Evolutionary conservation across 345 rosid genomes (phyloP), one percentile per base, ranked within the genome.

Genomic region (Microcos paniculata): DNA sequence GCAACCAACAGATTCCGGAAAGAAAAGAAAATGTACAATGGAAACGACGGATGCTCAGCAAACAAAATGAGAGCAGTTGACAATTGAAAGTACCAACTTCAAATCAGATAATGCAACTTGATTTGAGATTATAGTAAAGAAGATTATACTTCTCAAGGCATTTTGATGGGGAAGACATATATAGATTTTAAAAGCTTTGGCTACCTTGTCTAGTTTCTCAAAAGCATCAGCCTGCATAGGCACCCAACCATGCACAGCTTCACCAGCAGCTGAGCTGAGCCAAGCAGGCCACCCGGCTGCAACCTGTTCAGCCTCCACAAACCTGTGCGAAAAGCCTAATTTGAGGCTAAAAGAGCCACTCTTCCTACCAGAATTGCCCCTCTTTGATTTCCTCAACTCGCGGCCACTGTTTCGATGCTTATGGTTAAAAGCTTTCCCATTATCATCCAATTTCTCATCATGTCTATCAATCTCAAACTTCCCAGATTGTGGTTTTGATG

Each of bases 231-330:
- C 91, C 48, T 80, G 82, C 31, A 87, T 49, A 83, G 94, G 94
- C 63, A 87, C 87, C 97, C 92, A 90, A 40, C 94, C 97, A 10
- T 83, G 79, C 21, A 92, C 87, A 75, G 93, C 94, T 77, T 90
- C 94, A n/a, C 83, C 73, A 0, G 97, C 91, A 33, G 85, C 82
- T 1, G 91, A 71, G 26, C 90, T 90, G 35, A 92, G 89, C 94
- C 97, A 92, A 53, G 90, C 58, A 0, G 94, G 97, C 97, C 97
- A 92, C 11, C 97, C 97, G 55, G 90, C 91, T 19, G 92, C 89
- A 9, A 85, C 77, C 69, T 86, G 88, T 79, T 92, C 97, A 8
- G 87, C 93, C 68, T 82, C 88, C 38, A 86, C 68, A 76, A 65
- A 68, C 78, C 86, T 79, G 16, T 73, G 80, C 9, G 97, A 80